phyloP scores from a whole-genome alignment of 106 monocot genomes.

The Vanilla planifolia region DNA sequence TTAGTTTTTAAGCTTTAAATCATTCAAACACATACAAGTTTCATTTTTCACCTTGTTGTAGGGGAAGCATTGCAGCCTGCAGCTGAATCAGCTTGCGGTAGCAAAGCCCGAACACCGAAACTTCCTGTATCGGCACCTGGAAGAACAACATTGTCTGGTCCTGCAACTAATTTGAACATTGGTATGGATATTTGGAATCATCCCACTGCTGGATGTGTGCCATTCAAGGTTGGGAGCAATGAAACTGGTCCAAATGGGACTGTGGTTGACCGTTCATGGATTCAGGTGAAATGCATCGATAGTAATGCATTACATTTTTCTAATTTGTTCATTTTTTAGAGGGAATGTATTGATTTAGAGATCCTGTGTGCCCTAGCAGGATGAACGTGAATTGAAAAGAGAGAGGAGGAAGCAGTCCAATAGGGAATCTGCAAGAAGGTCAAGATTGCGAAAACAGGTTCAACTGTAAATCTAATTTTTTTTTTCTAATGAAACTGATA shows the following conservation, averaged over 20 bases:
- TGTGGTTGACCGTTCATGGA: slow-evolving; percentile 22
- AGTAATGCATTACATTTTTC: too few relatives aligned
- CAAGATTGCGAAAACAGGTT: slow-evolving; percentile 94
- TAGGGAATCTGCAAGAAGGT: slow-evolving; percentile 94
- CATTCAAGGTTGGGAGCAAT: slow-evolving; percentile 14
- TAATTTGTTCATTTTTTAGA: too few relatives aligned
- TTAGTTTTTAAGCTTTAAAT: too few relatives aligned
- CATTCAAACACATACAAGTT: neutral
- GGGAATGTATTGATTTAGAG: too few relatives aligned
- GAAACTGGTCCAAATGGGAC: slow-evolving; percentile 3
- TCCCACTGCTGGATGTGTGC: slow-evolving; percentile 21
- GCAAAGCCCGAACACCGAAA: slow-evolving; percentile 31
- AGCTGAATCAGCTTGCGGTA: slow-evolving; percentile 28
- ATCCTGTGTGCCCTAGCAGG: slow-evolving; percentile 26
- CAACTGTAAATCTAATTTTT: too few relatives aligned
- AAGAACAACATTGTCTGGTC: slow-evolving; percentile 28
- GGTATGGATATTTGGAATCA: slow-evolving; percentile 56
- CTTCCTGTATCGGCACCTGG: slow-evolving; percentile 67
- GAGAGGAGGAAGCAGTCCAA: slow-evolving; percentile 93
- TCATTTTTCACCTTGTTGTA: neutral
- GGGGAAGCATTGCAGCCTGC: slow-evolving; percentile 33
- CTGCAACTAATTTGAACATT: slow-evolving; percentile 50
- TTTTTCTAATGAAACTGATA: too few relatives aligned
- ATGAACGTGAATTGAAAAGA: slow-evolving; percentile 77
- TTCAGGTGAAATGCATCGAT: slow-evolving; percentile 6